phyloP scores from a whole-genome alignment of 352 stramenopile species.

The Pythium grandisporangium region DNA sequence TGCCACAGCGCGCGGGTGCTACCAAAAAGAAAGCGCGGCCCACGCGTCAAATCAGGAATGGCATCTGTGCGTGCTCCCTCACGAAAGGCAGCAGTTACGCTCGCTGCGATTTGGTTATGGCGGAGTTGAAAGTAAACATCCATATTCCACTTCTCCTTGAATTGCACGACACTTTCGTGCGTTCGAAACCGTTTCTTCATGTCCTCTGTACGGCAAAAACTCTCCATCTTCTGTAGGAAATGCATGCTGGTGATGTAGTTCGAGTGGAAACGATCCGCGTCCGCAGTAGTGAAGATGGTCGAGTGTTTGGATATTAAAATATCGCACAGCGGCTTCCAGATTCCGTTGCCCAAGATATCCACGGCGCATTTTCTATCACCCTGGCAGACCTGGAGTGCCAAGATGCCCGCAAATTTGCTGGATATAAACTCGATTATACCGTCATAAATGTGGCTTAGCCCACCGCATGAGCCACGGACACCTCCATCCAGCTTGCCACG shows the following conservation, averaged over 20 bases:
- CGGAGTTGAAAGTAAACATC: conserved; percentile 84
- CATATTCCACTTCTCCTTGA: conserved; percentile 86
- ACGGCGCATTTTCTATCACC: conserved; percentile 54
- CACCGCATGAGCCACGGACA: conserved; percentile 67
- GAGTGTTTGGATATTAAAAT: conserved; percentile 58
- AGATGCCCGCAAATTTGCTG: conserved; percentile 52
- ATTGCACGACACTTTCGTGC: conserved; percentile 65
- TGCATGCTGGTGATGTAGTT: conserved; percentile 73
- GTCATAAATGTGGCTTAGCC: conserved; percentile 62
- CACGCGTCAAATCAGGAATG: conserved; percentile 1
- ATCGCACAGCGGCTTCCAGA: conserved; percentile 73
- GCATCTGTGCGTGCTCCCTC: conserved; percentile 14
- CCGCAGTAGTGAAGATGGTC: conserved; percentile 77
- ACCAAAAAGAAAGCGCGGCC: conserved; percentile 28
- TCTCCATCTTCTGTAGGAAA: conserved; percentile 51
- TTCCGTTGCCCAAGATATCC: conserved; percentile 70
- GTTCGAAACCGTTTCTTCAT: conserved; percentile 59
- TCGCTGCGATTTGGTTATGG: conserved; percentile 35
- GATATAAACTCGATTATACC: conserved; percentile 62
- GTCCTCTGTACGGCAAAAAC: conserved; percentile 40
- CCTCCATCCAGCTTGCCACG: conserved; percentile 65
- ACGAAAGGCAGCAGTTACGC: conserved; percentile 47
- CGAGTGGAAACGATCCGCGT: conserved; percentile 71
- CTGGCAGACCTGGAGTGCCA: conserved; percentile 58
- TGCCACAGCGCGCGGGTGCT: conserved; percentile 41